Conservation (phyloP, 306 rosid genomes). For the Echinosophora koreensis region DNA sequence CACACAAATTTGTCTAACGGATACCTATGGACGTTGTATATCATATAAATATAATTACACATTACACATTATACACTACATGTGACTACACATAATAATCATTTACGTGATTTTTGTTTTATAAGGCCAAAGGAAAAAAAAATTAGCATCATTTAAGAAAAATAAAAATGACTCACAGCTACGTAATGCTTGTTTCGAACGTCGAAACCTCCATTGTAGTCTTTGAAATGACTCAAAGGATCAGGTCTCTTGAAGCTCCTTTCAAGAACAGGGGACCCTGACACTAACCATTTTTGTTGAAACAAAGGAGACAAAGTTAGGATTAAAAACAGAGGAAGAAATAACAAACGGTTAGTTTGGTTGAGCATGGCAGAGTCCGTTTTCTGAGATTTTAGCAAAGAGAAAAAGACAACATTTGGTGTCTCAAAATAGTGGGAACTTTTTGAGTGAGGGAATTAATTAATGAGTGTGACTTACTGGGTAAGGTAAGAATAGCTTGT, state of each 20-base stretch:
- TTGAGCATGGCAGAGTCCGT: slow-evolving; percentile 53
- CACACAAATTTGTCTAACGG: neutral
- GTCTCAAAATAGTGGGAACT: slow-evolving; percentile 44
- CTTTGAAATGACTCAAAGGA: slow-evolving; percentile 66
- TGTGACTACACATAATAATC: neutral
- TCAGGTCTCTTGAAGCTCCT: slow-evolving; percentile 62
- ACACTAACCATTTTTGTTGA: slow-evolving; percentile 47
- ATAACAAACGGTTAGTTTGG: slow-evolving; percentile 43
- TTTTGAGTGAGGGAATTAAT: slow-evolving; percentile 41
- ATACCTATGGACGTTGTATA: neutral
- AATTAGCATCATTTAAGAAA: neutral
- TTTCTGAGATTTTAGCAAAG: slow-evolving; percentile 32
- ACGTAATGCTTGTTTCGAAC: slow-evolving; percentile 67
- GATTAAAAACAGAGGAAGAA: slow-evolving; percentile 51
- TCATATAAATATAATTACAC: too few species aligned
- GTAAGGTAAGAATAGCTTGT: slow-evolving; percentile 80
- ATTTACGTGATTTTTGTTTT: neutral
- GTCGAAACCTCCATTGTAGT: slow-evolving; percentile 69
- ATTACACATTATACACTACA: too few species aligned
- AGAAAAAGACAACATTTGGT: slow-evolving; percentile 46
- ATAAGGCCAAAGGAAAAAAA: neutral
- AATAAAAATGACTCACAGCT: slow-evolving; percentile 60
- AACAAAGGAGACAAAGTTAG: slow-evolving; percentile 50
- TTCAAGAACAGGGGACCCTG: slow-evolving; percentile 55
- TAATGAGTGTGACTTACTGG: slow-evolving; percentile 55